phyloP scores from a whole-genome alignment of 2,329 filamentous ascomycete species.

The Verticillium isaacii region DNA sequence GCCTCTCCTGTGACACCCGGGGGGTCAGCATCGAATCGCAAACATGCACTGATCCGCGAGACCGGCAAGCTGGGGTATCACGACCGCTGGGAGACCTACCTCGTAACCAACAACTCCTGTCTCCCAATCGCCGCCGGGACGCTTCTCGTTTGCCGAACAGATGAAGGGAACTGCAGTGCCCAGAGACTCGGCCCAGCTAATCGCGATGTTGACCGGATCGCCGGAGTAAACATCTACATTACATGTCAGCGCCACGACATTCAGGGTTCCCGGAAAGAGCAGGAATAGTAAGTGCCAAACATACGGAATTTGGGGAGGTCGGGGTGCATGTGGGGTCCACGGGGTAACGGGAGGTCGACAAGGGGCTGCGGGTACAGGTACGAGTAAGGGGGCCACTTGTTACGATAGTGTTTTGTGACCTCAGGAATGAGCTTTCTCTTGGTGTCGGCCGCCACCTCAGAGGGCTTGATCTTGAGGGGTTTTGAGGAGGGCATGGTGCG shows the following conservation, averaged over 20 bases:
- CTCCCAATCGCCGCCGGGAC: conserved; percentile 78
- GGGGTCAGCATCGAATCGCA: neutral
- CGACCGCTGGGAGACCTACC: conserved; percentile 1
- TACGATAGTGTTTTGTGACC: conserved; percentile 52
- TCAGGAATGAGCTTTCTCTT: conserved; percentile 65
- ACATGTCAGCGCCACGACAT: neutral
- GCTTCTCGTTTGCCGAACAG: conserved; percentile 71
- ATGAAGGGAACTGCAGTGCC: conserved; percentile 53
- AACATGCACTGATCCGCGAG: neutral
- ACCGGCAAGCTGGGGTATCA: neutral
- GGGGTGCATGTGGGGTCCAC: conserved; percentile 15
- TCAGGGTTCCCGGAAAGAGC: neutral
- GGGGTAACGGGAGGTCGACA: conserved; percentile 37
- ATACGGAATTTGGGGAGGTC: conserved; percentile 11
- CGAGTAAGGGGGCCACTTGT: conserved; percentile 53
- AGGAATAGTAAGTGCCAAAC: neutral
- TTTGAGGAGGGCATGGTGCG: conserved; percentile 12
- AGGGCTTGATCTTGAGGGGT: conserved; percentile 55
- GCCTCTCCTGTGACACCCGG: conserved; percentile 51
- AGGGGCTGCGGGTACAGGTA: conserved; percentile 50
- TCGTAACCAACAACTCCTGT: conserved; percentile 45
- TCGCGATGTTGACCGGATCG: conserved; percentile 56
- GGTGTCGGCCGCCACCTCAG: conserved; percentile 69
- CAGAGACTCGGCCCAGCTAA: conserved; percentile 42
- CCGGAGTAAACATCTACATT: conserved; percentile 37